These are phyloP conservation scores for Myxozyma geophila DNA, from an alignment of 805 yeast genomes.

Conservation along the genomic window DNA sequence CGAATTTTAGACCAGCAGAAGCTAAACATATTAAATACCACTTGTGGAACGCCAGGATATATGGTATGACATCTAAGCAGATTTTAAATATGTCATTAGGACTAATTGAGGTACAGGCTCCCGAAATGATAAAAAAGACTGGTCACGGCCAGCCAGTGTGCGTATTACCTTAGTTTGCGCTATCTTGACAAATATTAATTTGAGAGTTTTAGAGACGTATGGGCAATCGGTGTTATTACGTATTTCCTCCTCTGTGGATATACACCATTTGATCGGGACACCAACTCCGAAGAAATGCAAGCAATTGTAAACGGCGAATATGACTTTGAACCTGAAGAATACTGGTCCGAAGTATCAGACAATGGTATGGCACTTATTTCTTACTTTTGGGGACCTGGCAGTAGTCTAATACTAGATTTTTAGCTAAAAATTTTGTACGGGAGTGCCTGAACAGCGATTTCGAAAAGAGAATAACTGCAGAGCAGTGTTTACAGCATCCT, in stretches of 20 bases:
- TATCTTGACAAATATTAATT: neutral
- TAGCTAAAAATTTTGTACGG: conserved; percentile 59
- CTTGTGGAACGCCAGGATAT: conserved; percentile 74
- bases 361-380: conserved; percentile 43
- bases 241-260: conserved; percentile 75
- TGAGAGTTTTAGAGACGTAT: conserved; percentile 53
- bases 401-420: neutral
- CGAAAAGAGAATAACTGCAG: conserved; percentile 53
- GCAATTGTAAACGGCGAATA: conserved; percentile 66
- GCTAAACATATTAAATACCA: conserved; percentile 47
- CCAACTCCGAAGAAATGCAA: conserved; percentile 66
- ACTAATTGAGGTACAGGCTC: conserved; percentile 49
- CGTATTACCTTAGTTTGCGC: neutral
- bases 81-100: neutral
- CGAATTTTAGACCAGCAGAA: conserved; percentile 51
- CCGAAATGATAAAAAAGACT: conserved; percentile 60
- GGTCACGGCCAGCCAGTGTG: conserved; percentile 62
- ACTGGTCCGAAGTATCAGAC: conserved; percentile 57
- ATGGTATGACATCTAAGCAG: conserved; percentile 44
- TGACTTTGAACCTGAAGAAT: conserved; percentile 63
- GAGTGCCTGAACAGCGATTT: conserved; percentile 58
- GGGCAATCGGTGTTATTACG: conserved; percentile 77
- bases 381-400: neutral
- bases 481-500: conserved; percentile 53
- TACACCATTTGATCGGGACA: conserved; percentile 77